phyloP scores from a whole-genome alignment of 345 rosid genomes.

The Carallia pectinifolia region DNA sequence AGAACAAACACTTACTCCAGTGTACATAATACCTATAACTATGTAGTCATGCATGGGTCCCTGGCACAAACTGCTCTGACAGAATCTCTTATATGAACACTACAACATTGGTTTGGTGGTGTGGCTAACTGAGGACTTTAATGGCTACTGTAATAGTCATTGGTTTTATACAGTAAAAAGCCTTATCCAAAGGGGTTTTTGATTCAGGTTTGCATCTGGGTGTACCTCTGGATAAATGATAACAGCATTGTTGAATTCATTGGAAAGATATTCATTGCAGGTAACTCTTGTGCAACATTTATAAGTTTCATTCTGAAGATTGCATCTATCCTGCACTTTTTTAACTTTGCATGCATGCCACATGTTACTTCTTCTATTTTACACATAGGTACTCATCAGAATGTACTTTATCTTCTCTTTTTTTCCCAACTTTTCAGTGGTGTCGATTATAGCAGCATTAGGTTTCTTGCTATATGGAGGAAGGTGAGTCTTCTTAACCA shows the following conservation, averaged over 20 bases:
- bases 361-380: conserved; percentile 5
- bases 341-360: neutral
- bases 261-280: conserved; percentile 88
- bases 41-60: neutral
- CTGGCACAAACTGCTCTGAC: neutral
- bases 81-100: neutral
- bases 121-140: too few relatives aligned
- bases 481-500: conserved; percentile 51
- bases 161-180: neutral
- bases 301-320: conserved; percentile 9
- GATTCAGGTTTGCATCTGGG: conserved; percentile 83
- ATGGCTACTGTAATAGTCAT: too few relatives aligned
- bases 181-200: conserved; percentile 23
- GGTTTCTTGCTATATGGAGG: conserved; percentile 97
- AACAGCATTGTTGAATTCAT: conserved; percentile 68
- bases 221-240: conserved; percentile 75
- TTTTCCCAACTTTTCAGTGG: conserved; percentile 47
- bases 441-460: conserved; percentile 83
- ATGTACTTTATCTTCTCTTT: too few relatives aligned
- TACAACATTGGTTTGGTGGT: neutral
- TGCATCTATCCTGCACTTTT: conserved; percentile 3
- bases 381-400: conserved; percentile 5
- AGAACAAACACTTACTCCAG: too few relatives aligned
- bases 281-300: conserved; percentile 31
- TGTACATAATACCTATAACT: too few relatives aligned